Evolutionary conservation across 352 stramenopile genomes (phyloP), one percentile per base, ranked within the genome.

Genomic region (Phytophthora citrophthora): DNA sequence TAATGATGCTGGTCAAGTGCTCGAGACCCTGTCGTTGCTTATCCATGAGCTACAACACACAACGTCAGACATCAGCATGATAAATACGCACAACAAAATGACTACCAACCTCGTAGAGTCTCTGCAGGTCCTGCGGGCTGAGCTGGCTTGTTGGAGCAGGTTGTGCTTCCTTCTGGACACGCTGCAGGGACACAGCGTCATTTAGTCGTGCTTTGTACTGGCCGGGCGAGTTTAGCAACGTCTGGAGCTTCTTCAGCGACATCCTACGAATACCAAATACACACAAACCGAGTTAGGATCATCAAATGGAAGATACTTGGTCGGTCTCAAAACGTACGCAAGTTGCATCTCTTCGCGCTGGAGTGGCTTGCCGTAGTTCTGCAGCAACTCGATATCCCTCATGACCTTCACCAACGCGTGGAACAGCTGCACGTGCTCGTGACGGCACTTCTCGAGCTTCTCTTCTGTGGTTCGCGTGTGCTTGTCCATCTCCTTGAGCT

Each of bases 141-240:
- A 95, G 57, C 46, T 91, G 84, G 43, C 74, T 82, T 3, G 75
- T 69, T 0, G 72, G 56, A 34, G 70, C 44, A 23, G 70, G 49
- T 4, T 76, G 67, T 0, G 81, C 51, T n/a, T 73, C 50, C 40
- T 89, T 81, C 34, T 94, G 84, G 40, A 94, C 76, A 27, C 77
- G 74, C 59, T 94, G 83, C 9, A 93, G 70, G 20, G 88, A 79
- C 36, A 93, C 82, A 3, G 75, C 77, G 38, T 96, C 86, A 51
- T 93, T 91, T 27, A 96, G 63, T 31, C 87, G 88, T 0, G 88
- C 88, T 66, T 96, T 96, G 82, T 94, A 96, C 50, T 96, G 88
- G 1, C 74, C 84, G n/a, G 86, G 86, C 16, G 86, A 79, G 64
- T 96, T 77, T 50, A 96, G 64, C 54, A 94, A 61, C 44, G 70